phyloP scores from a whole-genome alignment of 768 basidiomycete genomes.

The Trametes punicea region DNA sequence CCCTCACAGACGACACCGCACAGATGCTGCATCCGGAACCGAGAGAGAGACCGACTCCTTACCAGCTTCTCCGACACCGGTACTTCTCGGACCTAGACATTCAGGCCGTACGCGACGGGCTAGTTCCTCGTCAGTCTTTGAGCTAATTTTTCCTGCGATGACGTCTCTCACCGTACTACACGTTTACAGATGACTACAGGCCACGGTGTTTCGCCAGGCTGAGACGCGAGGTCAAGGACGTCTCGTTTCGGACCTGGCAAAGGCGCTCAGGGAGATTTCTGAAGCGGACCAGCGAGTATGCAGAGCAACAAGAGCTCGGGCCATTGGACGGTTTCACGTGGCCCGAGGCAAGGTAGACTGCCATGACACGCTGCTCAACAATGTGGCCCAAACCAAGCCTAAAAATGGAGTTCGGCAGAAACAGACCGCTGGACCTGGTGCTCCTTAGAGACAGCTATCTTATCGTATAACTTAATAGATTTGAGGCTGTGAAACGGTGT shows the following conservation, averaged over 20 bases:
- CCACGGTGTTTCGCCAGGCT: neutral
- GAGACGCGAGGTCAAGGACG: neutral
- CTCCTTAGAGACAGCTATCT: neutral
- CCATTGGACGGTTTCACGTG: neutral
- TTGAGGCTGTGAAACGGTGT: neutral
- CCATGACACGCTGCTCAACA: no score
- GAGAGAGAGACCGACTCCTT: neutral
- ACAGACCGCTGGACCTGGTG: no score
- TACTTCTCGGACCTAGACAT: constrained; percentile 2
- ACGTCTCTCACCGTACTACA: neutral
- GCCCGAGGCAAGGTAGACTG: neutral
- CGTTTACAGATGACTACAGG: neutral
- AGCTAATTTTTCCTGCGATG: no score
- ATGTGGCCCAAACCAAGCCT: no score
- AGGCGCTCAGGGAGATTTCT: neutral
- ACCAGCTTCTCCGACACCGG: neutral
- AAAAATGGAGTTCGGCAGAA: no score
- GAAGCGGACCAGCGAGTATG: no score
- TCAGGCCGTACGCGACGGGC: neutral
- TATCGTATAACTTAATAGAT: neutral
- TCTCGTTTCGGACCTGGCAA: neutral
- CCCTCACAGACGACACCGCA: neutral
- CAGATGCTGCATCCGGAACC: neutral
- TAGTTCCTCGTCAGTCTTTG: neutral
- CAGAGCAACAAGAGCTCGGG: neutral